Base-by-base conservation (phyloP, 2,329 filamentous ascomycete species). In the Helminthosporium solani region DNA sequence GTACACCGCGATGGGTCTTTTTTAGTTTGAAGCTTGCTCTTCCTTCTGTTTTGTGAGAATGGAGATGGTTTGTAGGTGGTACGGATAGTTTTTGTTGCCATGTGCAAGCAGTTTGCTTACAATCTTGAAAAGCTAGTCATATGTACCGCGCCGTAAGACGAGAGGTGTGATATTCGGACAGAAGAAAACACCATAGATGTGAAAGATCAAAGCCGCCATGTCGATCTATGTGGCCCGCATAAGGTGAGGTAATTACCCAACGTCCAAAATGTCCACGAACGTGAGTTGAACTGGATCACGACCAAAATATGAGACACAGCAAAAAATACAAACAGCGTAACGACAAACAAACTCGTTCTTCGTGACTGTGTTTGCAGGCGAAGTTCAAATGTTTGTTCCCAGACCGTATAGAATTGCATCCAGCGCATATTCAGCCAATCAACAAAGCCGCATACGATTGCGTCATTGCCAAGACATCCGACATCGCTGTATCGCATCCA, bases 391-490 rank as follows among this genome's bases (percentile, higher is more conserved):
- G n/a, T n/a, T n/a, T n/a, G n/a, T n/a, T n/a, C n/a, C n/a, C n/a
- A n/a, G n/a, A n/a, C n/a, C n/a, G n/a, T n/a, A n/a, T n/a, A n/a
- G n/a, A n/a, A n/a, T n/a, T n/a, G n/a, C n/a, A n/a, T n/a, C n/a
- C n/a, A n/a, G n/a, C n/a, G n/a, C n/a, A n/a, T n/a, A n/a, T n/a
- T n/a, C n/a, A n/a, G n/a, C n/a, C n/a, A n/a, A n/a, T n/a, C n/a
- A n/a, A n/a, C n/a, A n/a, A n/a, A n/a, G n/a, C n/a, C n/a, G n/a
- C n/a, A n/a, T n/a, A n/a, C n/a, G n/a, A n/a, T n/a, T n/a, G 62
- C 63, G 64, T 63, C 62, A 61, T 66, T 40, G 59, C 60, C 56
- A 61, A 61, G 60, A 42, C 41, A 40, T 47, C 36, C 43, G 37
- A 52, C 52, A 50, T 33, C 23, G 38, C 49, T 57, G 58, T 54